Conservation (phyloP, 768 basidiomycete species). For the Mycena filopes region DNA sequence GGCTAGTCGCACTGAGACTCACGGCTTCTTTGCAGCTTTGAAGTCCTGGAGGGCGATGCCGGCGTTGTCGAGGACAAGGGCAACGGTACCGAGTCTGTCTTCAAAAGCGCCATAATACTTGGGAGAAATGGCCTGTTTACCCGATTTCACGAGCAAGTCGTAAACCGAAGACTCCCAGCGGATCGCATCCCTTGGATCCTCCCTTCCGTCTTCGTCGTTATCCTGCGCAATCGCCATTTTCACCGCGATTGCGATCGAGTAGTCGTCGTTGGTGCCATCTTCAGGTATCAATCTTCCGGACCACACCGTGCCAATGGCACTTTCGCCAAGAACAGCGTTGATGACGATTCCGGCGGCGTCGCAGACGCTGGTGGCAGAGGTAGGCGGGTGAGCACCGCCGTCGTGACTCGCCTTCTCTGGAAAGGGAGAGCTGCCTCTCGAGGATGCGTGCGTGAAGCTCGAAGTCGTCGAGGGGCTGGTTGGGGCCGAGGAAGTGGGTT, state of each 20-base stretch:
- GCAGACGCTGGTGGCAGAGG: background rate
- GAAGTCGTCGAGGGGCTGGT: constrained; percentile 16
- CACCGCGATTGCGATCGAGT: constrained; percentile 1
- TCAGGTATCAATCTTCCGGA: constrained; percentile 20
- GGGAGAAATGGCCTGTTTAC: constrained; percentile 11
- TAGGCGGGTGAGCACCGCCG: background rate
- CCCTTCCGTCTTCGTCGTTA: background rate
- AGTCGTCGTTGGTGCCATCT: background rate
- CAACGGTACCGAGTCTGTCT: constrained; percentile 11
- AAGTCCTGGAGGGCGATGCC: constrained; percentile 16
- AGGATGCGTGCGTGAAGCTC: background rate
- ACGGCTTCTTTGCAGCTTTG: background rate
- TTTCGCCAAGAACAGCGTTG: background rate
- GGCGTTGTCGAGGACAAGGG: constrained; percentile 17
- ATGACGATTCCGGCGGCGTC: constrained; percentile 16
- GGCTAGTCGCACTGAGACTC: background rate
- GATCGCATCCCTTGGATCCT: background rate
- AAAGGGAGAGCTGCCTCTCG: constrained; percentile 13
- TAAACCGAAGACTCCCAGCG: constrained; percentile 14
- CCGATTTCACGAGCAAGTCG: constrained; percentile 11
- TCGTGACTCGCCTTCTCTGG: constrained; percentile 6
- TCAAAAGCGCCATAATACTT: constrained; percentile 19
- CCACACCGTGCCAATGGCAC: constrained; percentile 18
- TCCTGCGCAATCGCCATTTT: constrained; percentile 21
- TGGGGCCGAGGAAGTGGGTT: constrained; percentile 5